Evolutionary conservation across 2,329 filamentous ascomycete species (phyloP).

Genomic region (Epichloe baconii): DNA sequence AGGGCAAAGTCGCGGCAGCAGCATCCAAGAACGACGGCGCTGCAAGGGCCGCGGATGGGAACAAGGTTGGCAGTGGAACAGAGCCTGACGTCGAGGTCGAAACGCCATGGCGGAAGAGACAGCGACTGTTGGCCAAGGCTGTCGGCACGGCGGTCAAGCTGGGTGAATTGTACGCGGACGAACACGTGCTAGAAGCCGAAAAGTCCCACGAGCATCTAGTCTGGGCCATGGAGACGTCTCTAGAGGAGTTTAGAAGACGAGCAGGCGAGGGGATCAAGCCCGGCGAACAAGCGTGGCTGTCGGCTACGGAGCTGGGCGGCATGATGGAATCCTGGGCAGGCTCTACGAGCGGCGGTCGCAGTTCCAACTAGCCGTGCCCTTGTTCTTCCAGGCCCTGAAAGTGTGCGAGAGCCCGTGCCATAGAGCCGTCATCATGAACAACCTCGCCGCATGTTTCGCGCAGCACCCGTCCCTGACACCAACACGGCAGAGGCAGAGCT

Average conservation of each 20-base stretch:
- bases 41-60: constrained; percentile 7
- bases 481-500: constrained; percentile 13
- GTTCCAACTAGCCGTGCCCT: constrained; percentile 69
- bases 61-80: neutral
- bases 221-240: constrained; percentile 67
- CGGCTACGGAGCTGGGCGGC: constrained; percentile 57
- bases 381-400: constrained; percentile 74
- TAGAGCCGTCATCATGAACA: constrained; percentile 76
- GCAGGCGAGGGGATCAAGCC: constrained; percentile 54
- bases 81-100: constrained; percentile 18
- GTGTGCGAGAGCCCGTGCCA: constrained; percentile 59
- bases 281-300: constrained; percentile 60
- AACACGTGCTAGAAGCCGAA: constrained; percentile 61
- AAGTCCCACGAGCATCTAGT: constrained; percentile 60
- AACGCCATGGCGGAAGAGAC: constrained; percentile 44
- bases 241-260: constrained; percentile 61
- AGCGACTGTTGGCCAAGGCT: constrained; percentile 57
- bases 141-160: constrained; percentile 73
- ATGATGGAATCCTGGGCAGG: constrained; percentile 63
- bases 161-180: constrained; percentile 66
- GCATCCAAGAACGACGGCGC: neutral
- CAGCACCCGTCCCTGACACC: constrained; percentile 40
- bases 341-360: constrained; percentile 63
- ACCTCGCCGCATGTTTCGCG: constrained; percentile 59
- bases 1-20: constrained; percentile 29